Base-by-base conservation (phyloP, 129 eudicot genomes). In the Helianthus tuberosus region DNA sequence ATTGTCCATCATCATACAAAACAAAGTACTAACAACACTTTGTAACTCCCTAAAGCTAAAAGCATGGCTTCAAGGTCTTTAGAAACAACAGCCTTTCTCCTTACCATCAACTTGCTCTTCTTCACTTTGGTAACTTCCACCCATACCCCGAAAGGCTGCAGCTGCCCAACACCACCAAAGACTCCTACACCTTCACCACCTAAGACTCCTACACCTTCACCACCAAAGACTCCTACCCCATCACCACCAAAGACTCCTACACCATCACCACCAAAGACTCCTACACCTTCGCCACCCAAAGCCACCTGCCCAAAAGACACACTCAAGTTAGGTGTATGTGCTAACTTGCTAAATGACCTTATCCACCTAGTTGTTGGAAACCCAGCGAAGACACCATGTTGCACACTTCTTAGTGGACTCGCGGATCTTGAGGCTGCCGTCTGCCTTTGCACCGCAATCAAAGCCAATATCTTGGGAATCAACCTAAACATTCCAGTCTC, bases 361-460 rank as follows among this genome's bases (percentile, higher is more conserved):
- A 32, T 85, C 3, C 69, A 69, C 50, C 46, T 80, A 10, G 83
- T 78, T 1, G 55, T 88, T 25, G 87, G 87, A 4, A 55, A 80
- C 35, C 87, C 87, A 58, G 76, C 93, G 1, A 80, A 74, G 48
- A 53, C 84, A 1, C 89, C 84, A 39, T 88, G 89, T 15, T 88
- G 93, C 80, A 67, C 75, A 17, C 87, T 88, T 51, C 61, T 88
- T 29, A 38, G 50, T 6, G 93, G 86, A n/a, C 75, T 88, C 7
- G 82, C 64, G 9, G 93, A 88, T 62, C 82, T 88, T 46, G 93
- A 88, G 60, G 93, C 93, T 1, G 93, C 93, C 0, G 84, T 85
- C 20, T 88, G 93, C 76, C 89, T 88, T 51, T 88, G 93, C 87
- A 88, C 93, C 2, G 93, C 93, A 61, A 74, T 88, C 41, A 85